Evolutionary conservation across 1,284 basidiomycete genomes (phyloP).

Genomic region (Sphagnurus paluster): DNA sequence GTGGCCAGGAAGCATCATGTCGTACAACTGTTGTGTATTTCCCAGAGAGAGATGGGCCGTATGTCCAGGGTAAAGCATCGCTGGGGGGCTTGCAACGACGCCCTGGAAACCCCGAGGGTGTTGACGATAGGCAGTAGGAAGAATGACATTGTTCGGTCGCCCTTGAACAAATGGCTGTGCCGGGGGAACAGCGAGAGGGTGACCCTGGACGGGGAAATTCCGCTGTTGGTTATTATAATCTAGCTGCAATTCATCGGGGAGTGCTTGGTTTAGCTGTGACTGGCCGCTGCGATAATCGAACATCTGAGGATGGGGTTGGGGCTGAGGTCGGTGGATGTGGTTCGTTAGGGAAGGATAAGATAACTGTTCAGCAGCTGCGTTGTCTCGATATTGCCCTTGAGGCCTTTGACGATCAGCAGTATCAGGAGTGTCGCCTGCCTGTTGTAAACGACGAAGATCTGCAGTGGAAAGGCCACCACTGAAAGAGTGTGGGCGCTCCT

Average conservation of each 20-base stretch:
- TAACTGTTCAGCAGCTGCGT: conserved; percentile 50
- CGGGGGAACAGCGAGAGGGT: conserved; percentile 30
- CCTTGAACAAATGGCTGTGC: conserved; percentile 46
- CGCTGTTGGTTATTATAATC: conserved; percentile 62
- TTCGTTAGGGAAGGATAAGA: conserved; percentile 68
- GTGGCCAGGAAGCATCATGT: conserved; percentile 68
- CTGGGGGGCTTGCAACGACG: conserved; percentile 51
- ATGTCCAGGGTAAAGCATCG: conserved; percentile 57
- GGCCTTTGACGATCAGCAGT: conserved; percentile 38
- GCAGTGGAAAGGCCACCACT: conserved; percentile 71
- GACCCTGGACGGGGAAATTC: conserved; percentile 42
- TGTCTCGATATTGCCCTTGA: conserved; percentile 48
- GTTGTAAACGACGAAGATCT: conserved; percentile 71
- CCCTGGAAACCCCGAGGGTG: conserved; percentile 54
- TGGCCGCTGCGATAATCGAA: conserved; percentile 44
- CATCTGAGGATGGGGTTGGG: conserved; percentile 41
- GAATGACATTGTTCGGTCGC: conserved; percentile 46
- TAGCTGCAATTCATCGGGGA: conserved; percentile 52
- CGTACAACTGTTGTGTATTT: conserved; percentile 72
- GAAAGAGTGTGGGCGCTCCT: conserved; percentile 77
- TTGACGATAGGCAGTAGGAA: conserved; percentile 55
- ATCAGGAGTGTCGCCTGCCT: conserved; percentile 52
- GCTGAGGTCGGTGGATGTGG: conserved; percentile 46
- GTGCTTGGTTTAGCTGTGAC: conserved; percentile 28
- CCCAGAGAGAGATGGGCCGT: conserved; percentile 65